Percentiles rank a stretch among this genome's conserved stretches.
These are phyloP conservation scores for Plasmodium reichenowi DNA, from an alignment of 169 alveolate genomes.

Conservation along the genomic window DNA sequence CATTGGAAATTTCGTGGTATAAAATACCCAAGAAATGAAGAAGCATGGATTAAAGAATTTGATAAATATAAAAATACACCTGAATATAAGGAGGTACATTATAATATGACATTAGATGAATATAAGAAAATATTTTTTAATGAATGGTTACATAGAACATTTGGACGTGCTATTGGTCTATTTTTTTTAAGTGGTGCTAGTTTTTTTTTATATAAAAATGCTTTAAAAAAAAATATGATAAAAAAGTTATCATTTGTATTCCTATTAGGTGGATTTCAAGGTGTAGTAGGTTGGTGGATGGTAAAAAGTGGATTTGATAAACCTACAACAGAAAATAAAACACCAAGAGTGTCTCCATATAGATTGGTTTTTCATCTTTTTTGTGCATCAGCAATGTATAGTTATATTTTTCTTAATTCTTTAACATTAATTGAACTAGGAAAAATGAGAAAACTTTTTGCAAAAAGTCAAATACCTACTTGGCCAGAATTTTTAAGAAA, in stretches of 20 bases:
- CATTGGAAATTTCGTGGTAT: slow-evolving; percentile 91
- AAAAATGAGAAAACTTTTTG: slow-evolving; percentile 34
- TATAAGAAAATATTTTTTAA: slow-evolving; percentile 89
- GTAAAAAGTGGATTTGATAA: slow-evolving; percentile 86
- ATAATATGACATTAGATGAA: slow-evolving; percentile 89
- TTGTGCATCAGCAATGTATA: slow-evolving; percentile 83
- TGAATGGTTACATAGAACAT: slow-evolving; percentile 93
- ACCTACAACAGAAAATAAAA: slow-evolving; percentile 84
- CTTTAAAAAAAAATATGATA: slow-evolving; percentile 78
- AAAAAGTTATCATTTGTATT: slow-evolving; percentile 77
- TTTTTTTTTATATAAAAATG: slow-evolving; percentile 84
- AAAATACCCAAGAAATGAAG: slow-evolving; percentile 87
- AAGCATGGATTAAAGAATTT: slow-evolving; percentile 91
- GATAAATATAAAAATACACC: slow-evolving; percentile 89
- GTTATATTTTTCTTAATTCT: slow-evolving; percentile 81
- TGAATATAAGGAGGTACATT: slow-evolving; percentile 89
- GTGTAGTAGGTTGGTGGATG: slow-evolving; percentile 88
- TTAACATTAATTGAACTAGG: slow-evolving; percentile 76
- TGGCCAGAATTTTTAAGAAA: slow-evolving; percentile 55
- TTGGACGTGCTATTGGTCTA: slow-evolving; percentile 90
- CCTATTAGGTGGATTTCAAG: slow-evolving; percentile 83
- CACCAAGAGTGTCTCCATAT: slow-evolving; percentile 89
- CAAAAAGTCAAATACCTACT: slow-evolving; percentile 28
- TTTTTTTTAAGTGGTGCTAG: slow-evolving; percentile 86
- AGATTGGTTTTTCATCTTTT: slow-evolving; percentile 81